Percentiles rank a stretch among this genome's conserved stretches.
Evolutionary conservation across 495 filamentous ascomycete species (phyloP).

Genomic region (Neurospora sp.): DNA sequence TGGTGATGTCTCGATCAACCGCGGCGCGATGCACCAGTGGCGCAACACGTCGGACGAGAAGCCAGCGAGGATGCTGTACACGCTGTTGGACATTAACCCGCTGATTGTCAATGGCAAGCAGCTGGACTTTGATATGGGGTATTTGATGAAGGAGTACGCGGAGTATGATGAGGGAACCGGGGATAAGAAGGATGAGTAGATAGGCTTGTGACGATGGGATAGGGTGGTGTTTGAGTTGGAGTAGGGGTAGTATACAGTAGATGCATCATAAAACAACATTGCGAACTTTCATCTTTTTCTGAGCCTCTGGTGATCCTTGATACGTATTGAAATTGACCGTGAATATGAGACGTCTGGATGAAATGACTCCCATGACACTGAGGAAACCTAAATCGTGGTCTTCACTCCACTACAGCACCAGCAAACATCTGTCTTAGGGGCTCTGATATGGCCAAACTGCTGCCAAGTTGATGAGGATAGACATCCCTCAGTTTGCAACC

Average conservation of each 20-base stretch:
- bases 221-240: neutral
- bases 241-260: neutral
- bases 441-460: neutral
- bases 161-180: neutral
- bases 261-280: neutral
- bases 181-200: neutral
- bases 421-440: too few relatives aligned
- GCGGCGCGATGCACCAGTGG: slow-evolving; percentile 54
- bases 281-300: neutral
- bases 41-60: slow-evolving; percentile 32
- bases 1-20: slow-evolving; percentile 46
- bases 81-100: neutral
- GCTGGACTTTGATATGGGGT: neutral
- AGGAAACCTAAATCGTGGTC: neutral
- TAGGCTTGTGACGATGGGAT: neutral
- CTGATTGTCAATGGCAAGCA: neutral
- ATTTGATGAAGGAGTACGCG: neutral
- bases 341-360: neutral
- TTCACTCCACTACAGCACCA: too few relatives aligned
- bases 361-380: neutral
- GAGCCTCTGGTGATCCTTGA: neutral
- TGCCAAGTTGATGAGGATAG: neutral
- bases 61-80: neutral
- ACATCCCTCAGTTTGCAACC: neutral
- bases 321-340: neutral